A percentile compares a stretch with the other conserved stretches of the same genome.
phyloP scores from a whole-genome alignment of 2,329 filamentous ascomycete genomes.

The Cordyceps cicadae region DNA sequence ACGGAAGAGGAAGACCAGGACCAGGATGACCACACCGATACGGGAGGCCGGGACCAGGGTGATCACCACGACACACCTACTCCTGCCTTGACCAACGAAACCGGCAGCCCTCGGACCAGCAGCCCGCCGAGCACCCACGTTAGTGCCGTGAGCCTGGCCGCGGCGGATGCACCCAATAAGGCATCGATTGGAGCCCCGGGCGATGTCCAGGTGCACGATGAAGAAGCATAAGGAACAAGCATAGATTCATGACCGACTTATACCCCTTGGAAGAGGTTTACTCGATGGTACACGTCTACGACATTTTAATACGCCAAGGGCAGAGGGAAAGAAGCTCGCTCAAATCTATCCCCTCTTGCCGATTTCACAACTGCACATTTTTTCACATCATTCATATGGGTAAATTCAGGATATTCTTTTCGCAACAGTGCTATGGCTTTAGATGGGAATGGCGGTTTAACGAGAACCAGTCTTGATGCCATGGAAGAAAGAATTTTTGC shows the following conservation, averaged over 20 bases:
- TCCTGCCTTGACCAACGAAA: conserved; percentile 59
- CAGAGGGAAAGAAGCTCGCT: conserved; percentile 7
- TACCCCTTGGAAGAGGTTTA: conserved; percentile 7
- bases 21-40: conserved; percentile 38
- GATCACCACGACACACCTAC: conserved; percentile 50
- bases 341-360: conserved; percentile 11
- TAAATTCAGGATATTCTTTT: conserved; percentile 10
- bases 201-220: conserved; percentile 21
- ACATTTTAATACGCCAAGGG: conserved; percentile 15
- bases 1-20: conserved; percentile 25
- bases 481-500: not conserved
- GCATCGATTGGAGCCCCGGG: conserved; percentile 12
- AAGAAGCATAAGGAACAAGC: conserved; percentile 21
- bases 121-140: conserved; percentile 56
- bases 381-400: conserved; percentile 8
- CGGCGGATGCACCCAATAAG: conserved; percentile 22
- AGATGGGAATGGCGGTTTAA: conserved; percentile 8
- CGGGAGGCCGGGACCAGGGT: conserved; percentile 21
- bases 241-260: conserved; percentile 11
- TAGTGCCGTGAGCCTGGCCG: conserved; percentile 39
- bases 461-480: conserved; percentile 7
- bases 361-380: conserved; percentile 12
- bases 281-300: conserved; percentile 15
- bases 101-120: conserved; percentile 60
- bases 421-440: conserved; percentile 3